These are phyloP conservation scores for Erythrobasidium hasegawianum DNA, from an alignment of 1,284 basidiomycete genomes.

Conservation along the genomic window DNA sequence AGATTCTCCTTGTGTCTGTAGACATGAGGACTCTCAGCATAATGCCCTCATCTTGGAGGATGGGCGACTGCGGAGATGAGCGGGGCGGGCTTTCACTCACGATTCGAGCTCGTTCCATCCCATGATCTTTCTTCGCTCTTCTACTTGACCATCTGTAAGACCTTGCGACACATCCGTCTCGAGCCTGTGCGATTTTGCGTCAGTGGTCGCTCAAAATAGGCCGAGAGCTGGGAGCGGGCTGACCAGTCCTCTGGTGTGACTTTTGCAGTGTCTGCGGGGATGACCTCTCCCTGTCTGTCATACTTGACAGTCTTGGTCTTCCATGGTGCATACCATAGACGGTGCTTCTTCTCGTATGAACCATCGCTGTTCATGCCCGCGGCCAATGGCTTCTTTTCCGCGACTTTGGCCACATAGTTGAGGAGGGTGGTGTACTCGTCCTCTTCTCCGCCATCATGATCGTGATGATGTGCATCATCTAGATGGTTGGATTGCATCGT, in stretches of 20 bases:
- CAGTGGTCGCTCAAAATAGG: background rate
- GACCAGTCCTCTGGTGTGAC: constrained; percentile 31
- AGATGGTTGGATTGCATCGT: constrained; percentile 1
- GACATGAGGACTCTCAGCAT: constrained; percentile 8
- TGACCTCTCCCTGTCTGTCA: constrained; percentile 46
- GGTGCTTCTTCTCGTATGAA: constrained; percentile 45
- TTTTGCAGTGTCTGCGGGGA: constrained; percentile 7
- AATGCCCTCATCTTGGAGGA: background rate
- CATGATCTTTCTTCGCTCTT: constrained; percentile 47
- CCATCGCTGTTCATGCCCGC: constrained; percentile 44
- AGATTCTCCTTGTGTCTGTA: constrained; percentile 50
- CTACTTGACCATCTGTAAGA: constrained; percentile 51
- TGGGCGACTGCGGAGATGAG: constrained; percentile 1
- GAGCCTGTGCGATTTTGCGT: constrained; percentile 51
- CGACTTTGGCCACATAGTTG: constrained; percentile 46
- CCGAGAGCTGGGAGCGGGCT: no score
- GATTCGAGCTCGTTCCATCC: constrained; percentile 51
- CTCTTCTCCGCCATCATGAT: constrained; percentile 42
- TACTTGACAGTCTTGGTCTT: constrained; percentile 49
- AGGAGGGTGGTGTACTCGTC: constrained; percentile 50
- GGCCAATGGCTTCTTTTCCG: constrained; percentile 43
- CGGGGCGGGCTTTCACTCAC: constrained; percentile 16
- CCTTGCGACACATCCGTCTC: constrained; percentile 55
- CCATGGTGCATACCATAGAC: constrained; percentile 52
- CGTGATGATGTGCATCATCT: constrained; percentile 15